phyloP scores from a whole-genome alignment of 306 rosid genomes.

The Vicia faba region DNA sequence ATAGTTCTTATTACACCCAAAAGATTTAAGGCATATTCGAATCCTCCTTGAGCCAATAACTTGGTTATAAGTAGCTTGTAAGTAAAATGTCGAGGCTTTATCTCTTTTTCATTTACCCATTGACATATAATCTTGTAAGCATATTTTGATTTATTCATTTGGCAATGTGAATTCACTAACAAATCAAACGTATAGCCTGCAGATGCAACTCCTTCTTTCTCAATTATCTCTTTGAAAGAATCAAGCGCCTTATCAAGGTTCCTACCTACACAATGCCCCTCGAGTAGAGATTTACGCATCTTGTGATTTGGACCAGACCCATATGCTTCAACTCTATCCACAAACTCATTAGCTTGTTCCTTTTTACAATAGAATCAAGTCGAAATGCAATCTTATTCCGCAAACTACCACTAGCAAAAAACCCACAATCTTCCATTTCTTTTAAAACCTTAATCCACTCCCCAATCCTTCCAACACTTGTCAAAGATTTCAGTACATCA shows the following conservation, averaged over 20 bases:
- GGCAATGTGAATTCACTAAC: slow-evolving; percentile 59
- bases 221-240: slow-evolving; percentile 58
- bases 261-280: slow-evolving; percentile 61
- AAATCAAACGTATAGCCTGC: slow-evolving; percentile 50
- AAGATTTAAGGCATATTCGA: slow-evolving; percentile 61
- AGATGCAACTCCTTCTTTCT: slow-evolving; percentile 53
- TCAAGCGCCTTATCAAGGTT: slow-evolving; percentile 60
- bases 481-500: slow-evolving; percentile 62
- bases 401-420: slow-evolving; percentile 47
- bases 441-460: slow-evolving; percentile 66
- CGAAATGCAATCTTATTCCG: slow-evolving; percentile 53
- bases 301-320: slow-evolving; percentile 47
- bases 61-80: slow-evolving; percentile 62
- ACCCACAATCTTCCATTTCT: slow-evolving; percentile 62
- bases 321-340: slow-evolving; percentile 51
- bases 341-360: slow-evolving; percentile 55
- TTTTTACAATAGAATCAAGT: slow-evolving; percentile 50
- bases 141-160: slow-evolving; percentile 52
- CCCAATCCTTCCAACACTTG: slow-evolving; percentile 55
- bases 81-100: slow-evolving; percentile 67
- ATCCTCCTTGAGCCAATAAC: slow-evolving; percentile 59
- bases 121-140: slow-evolving; percentile 56
- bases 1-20: slow-evolving; percentile 67
- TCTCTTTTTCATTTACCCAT: slow-evolving; percentile 48
- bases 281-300: slow-evolving; percentile 60